phyloP scores from a whole-genome alignment of 2,329 filamentous ascomycete species.

The Didymella arachidicola region DNA sequence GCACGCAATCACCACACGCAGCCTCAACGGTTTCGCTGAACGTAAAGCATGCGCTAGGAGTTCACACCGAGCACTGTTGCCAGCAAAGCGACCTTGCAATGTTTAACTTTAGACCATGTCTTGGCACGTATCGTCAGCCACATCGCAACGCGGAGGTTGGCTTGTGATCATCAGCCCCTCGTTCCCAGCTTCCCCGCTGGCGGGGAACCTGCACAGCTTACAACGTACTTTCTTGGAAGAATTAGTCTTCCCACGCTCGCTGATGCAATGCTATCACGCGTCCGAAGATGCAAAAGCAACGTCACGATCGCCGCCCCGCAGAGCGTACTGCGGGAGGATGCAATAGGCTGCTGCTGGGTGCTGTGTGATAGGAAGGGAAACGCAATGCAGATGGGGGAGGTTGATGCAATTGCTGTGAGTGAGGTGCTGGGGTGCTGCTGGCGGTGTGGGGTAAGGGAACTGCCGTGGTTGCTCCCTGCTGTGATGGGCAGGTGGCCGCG shows the following conservation, averaged over 20 bases:
- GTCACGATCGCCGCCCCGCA: constrained; percentile 6
- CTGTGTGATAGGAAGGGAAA: not conserved
- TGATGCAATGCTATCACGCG: not conserved
- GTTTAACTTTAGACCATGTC: no score
- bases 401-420: not conserved
- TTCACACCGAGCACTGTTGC: no score
- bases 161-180: not conserved
- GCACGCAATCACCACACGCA: not conserved
- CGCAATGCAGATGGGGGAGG: not conserved
- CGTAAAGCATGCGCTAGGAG: no score
- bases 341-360: not conserved
- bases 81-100: no score
- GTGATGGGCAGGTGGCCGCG: not conserved
- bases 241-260: not conserved
- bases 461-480: constrained; percentile 5
- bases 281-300: constrained; percentile 1
- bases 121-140: not conserved
- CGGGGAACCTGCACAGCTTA: not conserved
- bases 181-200: constrained; percentile 5
- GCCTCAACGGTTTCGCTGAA: not conserved
- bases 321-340: not conserved
- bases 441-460: constrained; percentile 9
- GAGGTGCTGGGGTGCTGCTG: not conserved
- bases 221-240: not conserved
- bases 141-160: not conserved